A percentile compares a stretch with the other conserved stretches of the same genome.
These are phyloP conservation scores for Fraxinus ornus DNA, from an alignment of 305 asterid genomes.

Conservation along the genomic window DNA sequence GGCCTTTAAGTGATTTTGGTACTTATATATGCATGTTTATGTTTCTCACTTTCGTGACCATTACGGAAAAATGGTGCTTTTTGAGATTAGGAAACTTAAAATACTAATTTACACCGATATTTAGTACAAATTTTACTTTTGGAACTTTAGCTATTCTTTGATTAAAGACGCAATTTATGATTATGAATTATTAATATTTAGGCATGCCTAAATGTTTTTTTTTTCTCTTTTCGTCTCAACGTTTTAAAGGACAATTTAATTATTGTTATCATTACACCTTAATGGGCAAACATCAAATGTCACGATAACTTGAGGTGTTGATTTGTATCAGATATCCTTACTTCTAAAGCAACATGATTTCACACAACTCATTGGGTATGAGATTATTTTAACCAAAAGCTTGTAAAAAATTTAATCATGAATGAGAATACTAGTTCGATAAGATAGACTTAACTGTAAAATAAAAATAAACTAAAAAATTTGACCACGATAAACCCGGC, in stretches of 20 bases:
- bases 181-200: constrained; percentile 6
- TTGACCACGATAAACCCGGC: too few species aligned
- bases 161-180: not conserved
- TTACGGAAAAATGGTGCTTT: not conserved
- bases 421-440: too few species aligned
- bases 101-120: not conserved
- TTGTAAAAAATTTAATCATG: not conserved
- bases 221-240: not conserved
- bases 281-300: not conserved
- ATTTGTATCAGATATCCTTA: constrained; percentile 27
- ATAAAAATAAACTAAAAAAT: too few species aligned
- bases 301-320: constrained; percentile 2
- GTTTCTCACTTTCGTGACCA: not conserved
- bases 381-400: constrained; percentile 8
- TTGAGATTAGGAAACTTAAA: not conserved
- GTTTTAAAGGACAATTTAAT: constrained; percentile 10
- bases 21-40: not conserved
- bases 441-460: too few species aligned
- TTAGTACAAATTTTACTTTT: not conserved
- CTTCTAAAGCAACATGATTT: constrained; percentile 35
- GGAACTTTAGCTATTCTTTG: not conserved
- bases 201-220: constrained; percentile 18
- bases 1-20: not conserved
- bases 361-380: not conserved
- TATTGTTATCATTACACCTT: constrained; percentile 24